Evolutionary conservation across 2,329 filamentous ascomycete species (phyloP), one percentile per base, ranked within the genome.

Genomic region (Chaetomium sp.): DNA sequence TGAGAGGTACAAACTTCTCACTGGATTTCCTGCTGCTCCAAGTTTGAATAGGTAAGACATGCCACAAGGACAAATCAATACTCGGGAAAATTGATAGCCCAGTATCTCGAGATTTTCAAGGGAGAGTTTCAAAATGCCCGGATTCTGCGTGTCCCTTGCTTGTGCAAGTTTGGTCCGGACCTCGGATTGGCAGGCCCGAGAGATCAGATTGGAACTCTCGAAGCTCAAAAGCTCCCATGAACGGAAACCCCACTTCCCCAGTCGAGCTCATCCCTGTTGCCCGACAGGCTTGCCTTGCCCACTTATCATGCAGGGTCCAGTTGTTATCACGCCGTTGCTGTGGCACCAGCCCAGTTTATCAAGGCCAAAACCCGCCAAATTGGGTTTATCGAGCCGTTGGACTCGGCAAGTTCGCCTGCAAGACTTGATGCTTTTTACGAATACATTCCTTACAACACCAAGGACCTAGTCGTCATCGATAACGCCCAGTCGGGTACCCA

Each of bases 261-360:
- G 55, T 47, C 33, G 29, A 7, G 25, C 49, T 19, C 16, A n/a
- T 19, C 38, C 38, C 16, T 42, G 38, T 7, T 42, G n/a, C n/a
- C n/a, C n/a, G 35, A 38, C 35, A 38, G 35, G 35, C 13, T 38
- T 38, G 35, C 13, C 19, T 5, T 16, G 35, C 35, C 33, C 33
- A 35, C 33, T 16, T 42, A 42, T 59, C 35, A 60, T 60, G 42
- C 57, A 64, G 63, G 63, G 63, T 53, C 62, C 51, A 19, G 16
- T 9, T 4, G 49, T 55, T 50, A 55, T 60, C 63, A 58, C 53
- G 51, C 57, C 63, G 69, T 70, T 70, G 69, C 69, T 54, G 66
- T 68, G 67, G 67, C 69, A 70, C 59, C 67, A 57, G 25, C 35
- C 57, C 25, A 49, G 45, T 59, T 60, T 27, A 23, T 57, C 31